Evolutionary conservation across 768 basidiomycete genomes (phyloP).

Genomic region (Calocybe cyanea): DNA sequence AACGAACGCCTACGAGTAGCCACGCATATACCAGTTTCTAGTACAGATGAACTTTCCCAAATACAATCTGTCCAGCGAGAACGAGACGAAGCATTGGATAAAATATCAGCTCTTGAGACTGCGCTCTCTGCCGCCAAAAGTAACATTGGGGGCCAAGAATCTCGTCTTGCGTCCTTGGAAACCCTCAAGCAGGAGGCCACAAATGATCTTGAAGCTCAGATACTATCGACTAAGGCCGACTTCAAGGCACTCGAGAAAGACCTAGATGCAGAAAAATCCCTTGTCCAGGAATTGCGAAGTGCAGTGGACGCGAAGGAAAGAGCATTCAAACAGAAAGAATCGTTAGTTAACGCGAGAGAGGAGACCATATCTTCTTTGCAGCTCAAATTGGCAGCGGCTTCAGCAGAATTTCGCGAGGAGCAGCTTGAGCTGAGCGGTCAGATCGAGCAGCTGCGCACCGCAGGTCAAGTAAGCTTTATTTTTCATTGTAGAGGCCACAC

Average conservation of each 20-base stretch:
- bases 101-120: constrained; percentile 40
- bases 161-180: constrained; percentile 45
- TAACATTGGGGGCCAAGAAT: constrained; percentile 39
- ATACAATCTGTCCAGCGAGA: constrained; percentile 40
- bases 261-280: constrained; percentile 35
- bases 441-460: constrained; percentile 81
- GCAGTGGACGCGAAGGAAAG: constrained; percentile 50
- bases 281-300: constrained; percentile 47
- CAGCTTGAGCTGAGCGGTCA: constrained; percentile 64
- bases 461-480: constrained; percentile 67
- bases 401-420: constrained; percentile 43
- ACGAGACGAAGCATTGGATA: constrained; percentile 36
- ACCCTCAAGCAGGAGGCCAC: constrained; percentile 32
- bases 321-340: constrained; percentile 44
- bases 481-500: constrained; percentile 1
- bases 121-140: constrained; percentile 38
- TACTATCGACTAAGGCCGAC: constrained; percentile 40
- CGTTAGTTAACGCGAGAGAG: constrained; percentile 52
- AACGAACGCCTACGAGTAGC: constrained; percentile 52
- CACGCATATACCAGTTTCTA: constrained; percentile 24
- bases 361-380: constrained; percentile 58
- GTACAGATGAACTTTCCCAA: constrained; percentile 41
- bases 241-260: constrained; percentile 27
- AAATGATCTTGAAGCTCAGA: constrained; percentile 42
- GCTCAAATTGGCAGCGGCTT: constrained; percentile 24